phyloP scores from a whole-genome alignment of 495 filamentous ascomycete species.

The Staphylotrichum longicolle region DNA sequence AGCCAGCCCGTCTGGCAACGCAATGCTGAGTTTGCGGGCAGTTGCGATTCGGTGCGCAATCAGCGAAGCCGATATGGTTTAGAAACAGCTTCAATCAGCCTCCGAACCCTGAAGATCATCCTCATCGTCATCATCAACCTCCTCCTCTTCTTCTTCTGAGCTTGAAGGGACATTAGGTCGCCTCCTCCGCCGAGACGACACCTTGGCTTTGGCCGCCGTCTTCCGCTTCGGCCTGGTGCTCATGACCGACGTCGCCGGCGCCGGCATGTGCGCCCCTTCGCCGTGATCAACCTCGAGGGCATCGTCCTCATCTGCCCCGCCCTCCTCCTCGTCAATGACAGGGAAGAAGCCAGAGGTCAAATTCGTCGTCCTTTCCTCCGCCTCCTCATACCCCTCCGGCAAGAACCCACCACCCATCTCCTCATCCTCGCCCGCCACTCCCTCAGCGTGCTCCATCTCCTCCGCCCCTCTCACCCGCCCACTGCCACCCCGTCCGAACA shows the following conservation, averaged over 20 bases:
- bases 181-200: conserved; percentile 21
- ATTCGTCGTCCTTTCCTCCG: conserved; percentile 30
- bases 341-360: conserved; percentile 45
- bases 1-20: too few relatives aligned
- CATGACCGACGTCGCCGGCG: conserved; percentile 27
- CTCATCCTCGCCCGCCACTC: conserved; percentile 32
- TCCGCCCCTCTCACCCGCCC: conserved; percentile 21
- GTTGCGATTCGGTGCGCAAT: too few relatives aligned
- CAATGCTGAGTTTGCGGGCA: too few relatives aligned
- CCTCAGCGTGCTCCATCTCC: conserved; percentile 26
- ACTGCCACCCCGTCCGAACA: conserved; percentile 36
- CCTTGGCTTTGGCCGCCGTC: conserved; percentile 17
- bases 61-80: too few relatives aligned
- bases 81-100: background rate
- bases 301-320: conserved; percentile 28
- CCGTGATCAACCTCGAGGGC: conserved; percentile 36
- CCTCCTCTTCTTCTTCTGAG: conserved; percentile 28
- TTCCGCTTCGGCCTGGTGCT: conserved; percentile 29
- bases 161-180: conserved; percentile 23
- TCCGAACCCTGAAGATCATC: conserved; percentile 3
- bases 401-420: conserved; percentile 58
- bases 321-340: conserved; percentile 37
- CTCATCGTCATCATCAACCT: conserved; percentile 13
- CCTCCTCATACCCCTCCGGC: conserved; percentile 49
- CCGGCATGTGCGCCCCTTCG: conserved; percentile 10